Evolutionary conservation across 1,139 yeast species (phyloP), one percentile per base, ranked within the genome.

Genomic region (Meyerozyma athensensis): DNA sequence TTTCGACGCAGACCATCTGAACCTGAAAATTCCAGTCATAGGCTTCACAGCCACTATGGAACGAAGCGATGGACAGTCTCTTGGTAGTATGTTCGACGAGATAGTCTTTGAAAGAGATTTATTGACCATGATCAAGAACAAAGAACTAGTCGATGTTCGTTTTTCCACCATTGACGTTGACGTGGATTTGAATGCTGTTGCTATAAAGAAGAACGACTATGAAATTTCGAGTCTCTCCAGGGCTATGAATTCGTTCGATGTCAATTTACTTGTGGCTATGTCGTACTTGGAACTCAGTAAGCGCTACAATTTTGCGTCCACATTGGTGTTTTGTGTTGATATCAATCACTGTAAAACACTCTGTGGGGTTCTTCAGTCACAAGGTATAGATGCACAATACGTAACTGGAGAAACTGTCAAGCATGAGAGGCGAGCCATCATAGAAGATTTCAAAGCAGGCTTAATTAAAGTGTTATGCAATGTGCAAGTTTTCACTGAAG

Each of bases 401-500:
- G 86, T 90, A 0, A 79, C 92, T 0, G 86, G 92, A 0, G 68
- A 67, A 13, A 86, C 96, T 1, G 64, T 69, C 4, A 61, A 64
- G 17, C 52, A 53, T 16, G 80, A 76, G 33, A 65, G 97, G 30
- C 69, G 63, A 9, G 53, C 58, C 1, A 67, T 80, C 0, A 59
- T 89, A 1, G 61, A 65, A 3, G 81, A 75, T 34, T 90, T 90
- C 53, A 73, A 69, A 43, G 49, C 59, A 1, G 90, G 95, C 0
- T 53, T 68, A 13, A 68, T 86, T 19, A 78, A 83, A 4, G 95
- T 92, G 0, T 60, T 90, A 20, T 75, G 94, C 58, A 92, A 92
- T 53, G 95, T 96, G 52, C 87, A 84, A 18, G 87, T 90, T 3
- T 83, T 90, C 49, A 90, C 96, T 0, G 98, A 92, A 58, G 98